Conservation (phyloP, 768 basidiomycete genomes). For the Coprinopsis sp. region DNA sequence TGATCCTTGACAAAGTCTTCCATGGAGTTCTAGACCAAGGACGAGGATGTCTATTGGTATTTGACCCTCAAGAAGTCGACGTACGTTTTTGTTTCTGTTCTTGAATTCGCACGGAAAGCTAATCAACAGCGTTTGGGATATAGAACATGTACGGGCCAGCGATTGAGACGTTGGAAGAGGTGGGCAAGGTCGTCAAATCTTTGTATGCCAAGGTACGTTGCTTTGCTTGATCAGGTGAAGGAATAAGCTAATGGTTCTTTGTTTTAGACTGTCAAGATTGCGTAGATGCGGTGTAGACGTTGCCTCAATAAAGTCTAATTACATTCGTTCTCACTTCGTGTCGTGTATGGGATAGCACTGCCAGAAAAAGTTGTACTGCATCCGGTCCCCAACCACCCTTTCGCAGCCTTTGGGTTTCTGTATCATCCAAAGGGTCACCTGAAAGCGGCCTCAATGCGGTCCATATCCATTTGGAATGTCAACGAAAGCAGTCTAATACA, state of each 20-base stretch:
- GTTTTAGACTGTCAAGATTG: slow-evolving; percentile 24
- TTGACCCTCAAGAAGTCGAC: slow-evolving; percentile 80
- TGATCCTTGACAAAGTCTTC: slow-evolving; percentile 95
- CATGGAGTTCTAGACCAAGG: slow-evolving; percentile 95
- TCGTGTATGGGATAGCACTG: too few relatives aligned
- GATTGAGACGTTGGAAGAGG: slow-evolving; percentile 84
- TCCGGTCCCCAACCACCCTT: too few relatives aligned
- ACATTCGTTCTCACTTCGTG: too few relatives aligned
- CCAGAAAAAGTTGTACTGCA: too few relatives aligned
- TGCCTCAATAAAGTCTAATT: too few relatives aligned
- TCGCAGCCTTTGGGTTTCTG: too few relatives aligned
- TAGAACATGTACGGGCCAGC: slow-evolving; percentile 87
- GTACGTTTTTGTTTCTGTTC: slow-evolving; percentile 40
- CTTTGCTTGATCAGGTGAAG: not conserved
- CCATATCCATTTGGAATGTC: too few relatives aligned
- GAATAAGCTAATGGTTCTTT: not conserved
- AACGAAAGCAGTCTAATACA: too few relatives aligned
- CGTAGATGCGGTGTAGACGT: too few relatives aligned
- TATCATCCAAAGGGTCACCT: too few relatives aligned
- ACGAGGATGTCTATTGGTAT: slow-evolving; percentile 86
- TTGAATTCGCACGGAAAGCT: not conserved
- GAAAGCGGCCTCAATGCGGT: too few relatives aligned
- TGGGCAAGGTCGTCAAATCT: slow-evolving; percentile 91
- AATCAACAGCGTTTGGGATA: not conserved
- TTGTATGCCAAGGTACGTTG: slow-evolving; percentile 72